These are phyloP conservation scores for Zoysia matrella DNA, from an alignment of 202 grass and related monocot genomes.

Conservation along the genomic window DNA sequence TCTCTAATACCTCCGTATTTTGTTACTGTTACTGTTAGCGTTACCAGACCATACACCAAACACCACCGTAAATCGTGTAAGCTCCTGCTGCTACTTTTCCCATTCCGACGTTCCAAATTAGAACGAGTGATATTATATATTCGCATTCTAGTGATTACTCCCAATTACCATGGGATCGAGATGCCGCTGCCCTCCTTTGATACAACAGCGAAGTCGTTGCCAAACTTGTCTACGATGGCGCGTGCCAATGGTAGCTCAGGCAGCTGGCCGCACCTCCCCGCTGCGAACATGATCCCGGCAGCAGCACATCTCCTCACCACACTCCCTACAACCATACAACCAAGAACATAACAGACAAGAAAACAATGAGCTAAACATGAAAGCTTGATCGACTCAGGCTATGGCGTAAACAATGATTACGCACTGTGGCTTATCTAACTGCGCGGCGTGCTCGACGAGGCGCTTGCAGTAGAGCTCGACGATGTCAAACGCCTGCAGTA, in stretches of 20 bases:
- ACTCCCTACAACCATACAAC: slow-evolving; percentile 47
- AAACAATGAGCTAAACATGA: neutral
- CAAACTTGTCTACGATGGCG: slow-evolving; percentile 60
- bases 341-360: neutral
- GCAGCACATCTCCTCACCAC: slow-evolving; percentile 64
- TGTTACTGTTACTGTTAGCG: too few relatives aligned
- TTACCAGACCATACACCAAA: too few relatives aligned
- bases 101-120: neutral
- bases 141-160: neutral
- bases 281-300: slow-evolving; percentile 69
- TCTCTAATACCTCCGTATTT: too few relatives aligned
- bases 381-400: neutral
- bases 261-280: slow-evolving; percentile 70
- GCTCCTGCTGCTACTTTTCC: neutral
- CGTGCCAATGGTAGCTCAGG: slow-evolving; percentile 68
- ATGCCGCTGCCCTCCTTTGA: slow-evolving; percentile 46
- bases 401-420: neutral
- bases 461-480: slow-evolving; percentile 68
- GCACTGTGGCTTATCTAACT: slow-evolving; percentile 65
- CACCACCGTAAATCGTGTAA: slow-evolving; percentile 21
- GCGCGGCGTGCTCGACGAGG: slow-evolving; percentile 42
- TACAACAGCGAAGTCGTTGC: slow-evolving; percentile 46
- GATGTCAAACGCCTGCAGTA: slow-evolving; percentile 65
- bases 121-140: neutral
- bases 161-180: slow-evolving; percentile 58